These are phyloP conservation scores for Nevesoporus exiguus DNA, from an alignment of 768 basidiomycete species.

Conservation along the genomic window DNA sequence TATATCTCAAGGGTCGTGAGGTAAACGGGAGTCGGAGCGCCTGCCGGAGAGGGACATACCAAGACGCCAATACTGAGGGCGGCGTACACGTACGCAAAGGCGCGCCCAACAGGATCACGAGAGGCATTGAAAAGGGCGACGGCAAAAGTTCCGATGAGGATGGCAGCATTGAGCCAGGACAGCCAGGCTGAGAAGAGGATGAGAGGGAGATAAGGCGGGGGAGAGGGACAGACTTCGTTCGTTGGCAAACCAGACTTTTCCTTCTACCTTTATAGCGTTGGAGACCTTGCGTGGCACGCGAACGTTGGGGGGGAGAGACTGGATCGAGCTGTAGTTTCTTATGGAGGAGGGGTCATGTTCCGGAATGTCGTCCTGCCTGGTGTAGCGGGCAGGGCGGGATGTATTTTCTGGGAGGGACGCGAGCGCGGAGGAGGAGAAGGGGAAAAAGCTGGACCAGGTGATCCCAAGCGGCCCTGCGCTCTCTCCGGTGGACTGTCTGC, in stretches of 20 bases:
- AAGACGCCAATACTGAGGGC: conserved; percentile 69
- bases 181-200: conserved; percentile 69
- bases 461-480: conserved; percentile 39
- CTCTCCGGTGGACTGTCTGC: conserved; percentile 6
- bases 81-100: conserved; percentile 83
- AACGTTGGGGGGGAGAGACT: conserved; percentile 56
- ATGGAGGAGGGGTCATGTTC: conserved; percentile 52
- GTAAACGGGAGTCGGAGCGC: no score
- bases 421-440: conserved; percentile 68
- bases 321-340: conserved; percentile 75
- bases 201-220: background rate
- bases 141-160: conserved; percentile 81
- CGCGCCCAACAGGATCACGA: conserved; percentile 55
- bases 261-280: conserved; percentile 82
- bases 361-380: conserved; percentile 72
- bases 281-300: conserved; percentile 80
- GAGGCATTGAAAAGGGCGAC: conserved; percentile 89
- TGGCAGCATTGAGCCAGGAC: conserved; percentile 82
- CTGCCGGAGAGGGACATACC: conserved; percentile 31
- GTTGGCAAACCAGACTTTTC: conserved; percentile 97
- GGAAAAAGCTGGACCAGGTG: conserved; percentile 63
- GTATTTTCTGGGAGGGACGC: conserved; percentile 43
- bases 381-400: conserved; percentile 45
- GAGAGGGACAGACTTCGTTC: conserved; percentile 64
- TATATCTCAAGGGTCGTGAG: conserved; percentile 54